Conservation (phyloP, 2,329 filamentous ascomycete genomes). For the Penicillium sp. region DNA sequence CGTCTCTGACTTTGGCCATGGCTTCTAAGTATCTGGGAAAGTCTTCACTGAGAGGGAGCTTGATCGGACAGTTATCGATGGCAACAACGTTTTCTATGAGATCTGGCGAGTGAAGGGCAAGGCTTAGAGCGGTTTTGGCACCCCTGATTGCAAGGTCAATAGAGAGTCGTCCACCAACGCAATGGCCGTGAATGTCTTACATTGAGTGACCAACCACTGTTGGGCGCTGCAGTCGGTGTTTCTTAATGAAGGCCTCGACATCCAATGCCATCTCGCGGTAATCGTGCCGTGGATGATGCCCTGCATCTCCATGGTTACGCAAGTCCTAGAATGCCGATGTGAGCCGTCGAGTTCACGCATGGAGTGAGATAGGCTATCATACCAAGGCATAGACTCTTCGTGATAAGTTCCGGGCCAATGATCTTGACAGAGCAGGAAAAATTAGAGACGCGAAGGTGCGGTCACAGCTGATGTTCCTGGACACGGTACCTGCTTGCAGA, state of each 20-base stretch:
- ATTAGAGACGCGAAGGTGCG: not conserved
- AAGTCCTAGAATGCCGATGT: slow-evolving; percentile 69
- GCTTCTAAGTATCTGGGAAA: slow-evolving; percentile 48
- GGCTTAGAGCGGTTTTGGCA: slow-evolving; percentile 22
- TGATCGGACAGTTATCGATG: slow-evolving; percentile 25
- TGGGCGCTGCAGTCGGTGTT: slow-evolving; percentile 12
- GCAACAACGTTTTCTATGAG: slow-evolving; percentile 21
- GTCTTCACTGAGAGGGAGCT: slow-evolving; percentile 16
- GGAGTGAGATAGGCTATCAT: not conserved
- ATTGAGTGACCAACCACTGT: slow-evolving; percentile 15
- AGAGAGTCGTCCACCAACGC: not conserved
- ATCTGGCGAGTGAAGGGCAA: slow-evolving; percentile 20
- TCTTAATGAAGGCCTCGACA: slow-evolving; percentile 21
- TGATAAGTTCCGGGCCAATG: slow-evolving; percentile 6
- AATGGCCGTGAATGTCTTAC: slow-evolving; percentile 1
- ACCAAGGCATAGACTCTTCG: slow-evolving; percentile 13
- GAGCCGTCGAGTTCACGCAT: no score
- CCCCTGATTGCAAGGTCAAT: slow-evolving; percentile 2
- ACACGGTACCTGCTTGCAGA: slow-evolving; percentile 78
- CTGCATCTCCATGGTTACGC: slow-evolving; percentile 86
- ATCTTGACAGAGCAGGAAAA: not conserved
- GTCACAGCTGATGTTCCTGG: not conserved
- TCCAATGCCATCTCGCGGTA: slow-evolving; percentile 27
- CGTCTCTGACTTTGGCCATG: slow-evolving; percentile 5
- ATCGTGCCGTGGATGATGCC: slow-evolving; percentile 51